Conservation (phyloP, 1,284 basidiomycete genomes). For the Rhodotorula sp. region DNA sequence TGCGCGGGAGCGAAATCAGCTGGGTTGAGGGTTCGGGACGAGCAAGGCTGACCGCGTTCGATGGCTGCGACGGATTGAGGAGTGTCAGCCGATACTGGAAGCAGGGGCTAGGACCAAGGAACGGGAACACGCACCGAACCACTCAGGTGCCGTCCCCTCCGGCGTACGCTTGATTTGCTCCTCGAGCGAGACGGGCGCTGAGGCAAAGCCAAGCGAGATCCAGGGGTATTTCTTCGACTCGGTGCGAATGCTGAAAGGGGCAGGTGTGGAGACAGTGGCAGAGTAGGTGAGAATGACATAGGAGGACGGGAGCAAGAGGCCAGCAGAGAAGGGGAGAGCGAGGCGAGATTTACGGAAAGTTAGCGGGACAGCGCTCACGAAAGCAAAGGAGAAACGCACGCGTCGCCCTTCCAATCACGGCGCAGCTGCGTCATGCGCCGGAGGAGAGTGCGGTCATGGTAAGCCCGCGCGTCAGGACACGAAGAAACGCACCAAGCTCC, state of each 20-base stretch:
- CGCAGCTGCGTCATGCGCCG: slow-evolving; percentile 33
- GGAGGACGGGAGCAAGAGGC: too few species aligned
- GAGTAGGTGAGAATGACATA: not conserved
- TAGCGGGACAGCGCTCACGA: too few species aligned
- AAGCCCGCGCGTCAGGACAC: too few species aligned
- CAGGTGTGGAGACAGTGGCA: not conserved
- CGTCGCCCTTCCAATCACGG: slow-evolving; percentile 52
- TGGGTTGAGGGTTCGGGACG: too few species aligned
- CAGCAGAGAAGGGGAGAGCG: too few species aligned
- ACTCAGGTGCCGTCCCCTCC: slow-evolving; percentile 41
- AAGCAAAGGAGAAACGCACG: slow-evolving; percentile 8
- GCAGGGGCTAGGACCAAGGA: not conserved
- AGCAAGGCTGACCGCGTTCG: slow-evolving; percentile 23
- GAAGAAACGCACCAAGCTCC: slow-evolving; percentile 41
- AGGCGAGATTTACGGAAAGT: too few species aligned
- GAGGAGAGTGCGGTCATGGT: too few species aligned
- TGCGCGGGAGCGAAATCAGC: not conserved
- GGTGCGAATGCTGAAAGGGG: slow-evolving; percentile 44
- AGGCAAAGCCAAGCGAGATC: slow-evolving; percentile 50
- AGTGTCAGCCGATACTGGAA: too few species aligned
- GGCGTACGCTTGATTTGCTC: slow-evolving; percentile 49
- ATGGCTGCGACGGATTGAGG: slow-evolving; percentile 13
- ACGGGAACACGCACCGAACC: slow-evolving; percentile 44
- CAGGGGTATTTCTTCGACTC: slow-evolving; percentile 43
- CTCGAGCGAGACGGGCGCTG: slow-evolving; percentile 49